A percentile compares a stretch with the other conserved stretches of the same genome.
phyloP scores from a whole-genome alignment of 2,329 filamentous ascomycete genomes.

The Chaetothyriales sp. region DNA sequence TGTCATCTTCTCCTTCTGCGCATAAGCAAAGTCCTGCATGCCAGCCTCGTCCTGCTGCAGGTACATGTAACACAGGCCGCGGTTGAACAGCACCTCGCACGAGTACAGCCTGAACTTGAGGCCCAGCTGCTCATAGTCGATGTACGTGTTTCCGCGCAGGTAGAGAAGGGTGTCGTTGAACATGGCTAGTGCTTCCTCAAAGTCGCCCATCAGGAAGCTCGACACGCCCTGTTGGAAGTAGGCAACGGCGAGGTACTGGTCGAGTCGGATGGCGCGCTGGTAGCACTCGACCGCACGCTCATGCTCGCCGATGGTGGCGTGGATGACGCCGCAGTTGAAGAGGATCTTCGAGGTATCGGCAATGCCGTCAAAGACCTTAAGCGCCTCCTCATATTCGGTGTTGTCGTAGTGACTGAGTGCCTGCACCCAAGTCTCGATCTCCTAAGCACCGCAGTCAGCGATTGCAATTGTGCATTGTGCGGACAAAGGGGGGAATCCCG shows the following conservation, averaged over 20 bases:
- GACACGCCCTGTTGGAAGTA: conserved; percentile 98
- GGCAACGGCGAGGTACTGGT: conserved; percentile 90
- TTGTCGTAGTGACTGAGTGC: conserved; percentile 88
- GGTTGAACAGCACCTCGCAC: conserved; percentile 94
- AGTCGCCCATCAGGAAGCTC: conserved; percentile 92
- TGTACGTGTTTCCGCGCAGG: conserved; percentile 86
- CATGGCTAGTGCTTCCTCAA: conserved; percentile 91
- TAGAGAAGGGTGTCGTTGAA: conserved; percentile 97
- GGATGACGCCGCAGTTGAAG: conserved; percentile 96
- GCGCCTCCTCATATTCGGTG: conserved; percentile 85
- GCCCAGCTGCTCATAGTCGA: conserved; percentile 92
- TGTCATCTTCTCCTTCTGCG: conserved; percentile 89
- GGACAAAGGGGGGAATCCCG: neutral
- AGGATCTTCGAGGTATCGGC: conserved; percentile 94
- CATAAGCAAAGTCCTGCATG: conserved; percentile 78
- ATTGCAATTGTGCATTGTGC: neutral
- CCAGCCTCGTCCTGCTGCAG: conserved; percentile 80
- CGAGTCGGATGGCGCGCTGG: conserved; percentile 74
- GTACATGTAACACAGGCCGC: conserved; percentile 94
- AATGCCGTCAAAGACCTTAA: conserved; percentile 71
- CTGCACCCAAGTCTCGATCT: conserved; percentile 97
- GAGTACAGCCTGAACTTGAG: conserved; percentile 94
- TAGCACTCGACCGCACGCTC: conserved; percentile 93
- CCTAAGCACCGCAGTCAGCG: conserved; percentile 37
- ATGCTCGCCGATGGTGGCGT: conserved; percentile 90